Base-by-base conservation (phyloP, 164 flowering plant genomes). In the Magnolia sinica region DNA sequence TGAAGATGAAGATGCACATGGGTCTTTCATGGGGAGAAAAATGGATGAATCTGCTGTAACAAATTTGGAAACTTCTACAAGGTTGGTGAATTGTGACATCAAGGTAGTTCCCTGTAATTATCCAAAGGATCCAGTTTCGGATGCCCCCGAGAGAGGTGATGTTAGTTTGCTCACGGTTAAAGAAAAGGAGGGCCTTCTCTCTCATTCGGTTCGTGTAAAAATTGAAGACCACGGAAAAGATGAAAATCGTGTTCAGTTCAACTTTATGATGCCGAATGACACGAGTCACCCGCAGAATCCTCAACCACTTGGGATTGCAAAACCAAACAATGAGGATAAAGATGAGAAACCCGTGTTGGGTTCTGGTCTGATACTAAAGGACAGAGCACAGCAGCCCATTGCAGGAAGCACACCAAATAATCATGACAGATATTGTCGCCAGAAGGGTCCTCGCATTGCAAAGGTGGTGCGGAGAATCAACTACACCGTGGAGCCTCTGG, bases 381-480 rank as follows among this genome's bases (percentile, higher is more conserved):
- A 86, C 16, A 81, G 76, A 76, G 74, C 50, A 22, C 82, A 73
- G 67, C 82, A 73, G 64, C 70, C 68, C 74, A 68, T 72, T 19
- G 64, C 81, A 6, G 89, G 84, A 59, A 85, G 49, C 68, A 70
- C 79, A 76, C 85, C 83, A 71, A 86, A 86, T 79, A 90, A 85
- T 84, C 31, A 83, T 75, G 93, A 90, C 76, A 89, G 86, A 79
- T 71, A 72, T 73, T 77, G 73, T 71, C 91, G 87, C 71, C 98
- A 89, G 80, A 92, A 90, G 81, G 96, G 99, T 79, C 98, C 97
- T 80, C 96, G 99, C 45, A 89, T 94, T 78, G 98, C 98, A 55
- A 96, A 91, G 84, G 91, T 93, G 23, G 92, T 94, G 75, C 81
- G 98, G 71, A 86, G 93, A 82, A 87, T 92, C 75, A 91, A 84